Base-by-base conservation (phyloP, 768 basidiomycete species). In the Boletus reticuloceps region DNA sequence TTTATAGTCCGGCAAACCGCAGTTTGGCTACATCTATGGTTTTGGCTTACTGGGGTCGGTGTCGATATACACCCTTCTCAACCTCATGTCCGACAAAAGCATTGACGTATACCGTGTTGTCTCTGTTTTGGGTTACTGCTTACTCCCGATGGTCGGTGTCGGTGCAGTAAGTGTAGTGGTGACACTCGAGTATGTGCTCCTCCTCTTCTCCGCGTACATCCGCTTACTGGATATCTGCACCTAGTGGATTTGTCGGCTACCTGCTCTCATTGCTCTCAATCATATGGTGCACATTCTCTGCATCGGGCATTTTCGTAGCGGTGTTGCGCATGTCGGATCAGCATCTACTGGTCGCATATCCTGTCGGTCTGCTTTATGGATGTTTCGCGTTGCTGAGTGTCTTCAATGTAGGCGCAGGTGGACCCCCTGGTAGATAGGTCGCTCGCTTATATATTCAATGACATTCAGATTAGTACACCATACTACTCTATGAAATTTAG, bases 1-100 rank as follows among this genome's bases (percentile, higher is more conserved):
- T 17, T 27, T 0, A 29, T 63, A 99, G 97, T 97, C 96, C 7
- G 97, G 97, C 55, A 98, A 97, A 77, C 91, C 92, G 5, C 97
- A 98, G 69, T 99, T 99, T 72, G 94, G 91, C 47, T 98, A 98
- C 72, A 98, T 98, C 55, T 99, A 99, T 70, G 97, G 96, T 37
- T 91, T 99, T 59, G 96, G 90, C 50, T 82, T 98, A n/a, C 83
- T 98, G 63, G 97, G 97, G 50, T 93, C 89, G 8, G 81, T 83
- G 13, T 92, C 93, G 27, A 87, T 98, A 69, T 98, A 98, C 79
- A 84, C 87, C 50, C 86, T 99, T 55, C 82, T 99, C 59, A 98
- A 99, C 70, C 80, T 98, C 60, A 98, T 99, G 97, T 93, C 93
- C 27, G 90, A 92, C 72, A 83, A 85, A 50, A 91, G 88, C 42